Conservation (phyloP, 2,329 filamentous ascomycete species). For the Diplodia scrobiculata region DNA sequence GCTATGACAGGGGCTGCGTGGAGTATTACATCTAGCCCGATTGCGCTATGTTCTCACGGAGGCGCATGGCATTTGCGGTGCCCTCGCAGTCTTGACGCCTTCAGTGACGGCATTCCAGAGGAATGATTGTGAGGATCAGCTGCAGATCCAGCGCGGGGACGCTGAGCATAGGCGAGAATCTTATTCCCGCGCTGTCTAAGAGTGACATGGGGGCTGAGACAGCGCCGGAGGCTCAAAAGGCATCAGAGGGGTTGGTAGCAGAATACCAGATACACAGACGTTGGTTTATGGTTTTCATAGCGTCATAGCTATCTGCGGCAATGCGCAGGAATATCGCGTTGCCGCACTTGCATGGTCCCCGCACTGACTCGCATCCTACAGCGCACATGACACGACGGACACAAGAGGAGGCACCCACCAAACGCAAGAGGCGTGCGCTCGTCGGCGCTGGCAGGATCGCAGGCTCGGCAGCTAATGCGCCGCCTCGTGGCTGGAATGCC, state of each 20-base stretch:
- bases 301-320: conserved; percentile 17
- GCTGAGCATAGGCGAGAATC: neutral
- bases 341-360: conserved; percentile 19
- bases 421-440: neutral
- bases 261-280: neutral
- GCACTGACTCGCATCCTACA: conserved; percentile 8
- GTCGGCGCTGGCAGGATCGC: neutral
- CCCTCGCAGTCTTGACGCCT: neutral
- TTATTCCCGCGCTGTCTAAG: neutral
- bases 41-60: neutral
- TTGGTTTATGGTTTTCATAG: conserved; percentile 22
- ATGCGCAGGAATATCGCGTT: conserved; percentile 13
- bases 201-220: neutral
- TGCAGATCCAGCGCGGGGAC: neutral
- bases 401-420: neutral
- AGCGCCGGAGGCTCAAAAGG: neutral
- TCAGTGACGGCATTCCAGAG: neutral
- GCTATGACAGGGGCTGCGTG: neutral
- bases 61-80: neutral
- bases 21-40: neutral
- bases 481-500: conserved; percentile 1
- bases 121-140: neutral
- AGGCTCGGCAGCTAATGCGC: conserved; percentile 6
- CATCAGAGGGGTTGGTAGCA: neutral
- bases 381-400: neutral